A percentile compares a stretch with the other conserved stretches of the same genome.
phyloP scores from a whole-genome alignment of 148 eudicot genomes.

The Linanthus parryae region DNA sequence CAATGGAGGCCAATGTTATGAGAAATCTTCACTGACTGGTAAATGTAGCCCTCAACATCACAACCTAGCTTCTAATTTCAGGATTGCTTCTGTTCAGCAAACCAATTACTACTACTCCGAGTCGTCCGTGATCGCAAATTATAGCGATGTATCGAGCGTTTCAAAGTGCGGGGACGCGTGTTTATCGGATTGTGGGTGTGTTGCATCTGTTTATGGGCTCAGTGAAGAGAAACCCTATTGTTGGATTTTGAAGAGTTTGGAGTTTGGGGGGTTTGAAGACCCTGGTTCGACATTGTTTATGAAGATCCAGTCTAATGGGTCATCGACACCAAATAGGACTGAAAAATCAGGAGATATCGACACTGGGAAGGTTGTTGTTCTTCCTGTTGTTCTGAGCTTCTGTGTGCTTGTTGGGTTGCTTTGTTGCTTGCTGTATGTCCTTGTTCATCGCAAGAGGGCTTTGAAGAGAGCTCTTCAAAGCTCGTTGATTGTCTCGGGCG shows the following conservation, averaged over 20 bases:
- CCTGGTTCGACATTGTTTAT: slow-evolving; percentile 78
- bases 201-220: slow-evolving; percentile 82
- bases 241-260: slow-evolving; percentile 71
- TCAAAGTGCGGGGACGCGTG: slow-evolving; percentile 86
- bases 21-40: slow-evolving; percentile 51
- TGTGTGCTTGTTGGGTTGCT: slow-evolving; percentile 52
- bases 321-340: slow-evolving; percentile 16
- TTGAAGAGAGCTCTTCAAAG: slow-evolving; percentile 56
- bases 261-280: slow-evolving; percentile 86
- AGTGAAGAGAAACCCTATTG: slow-evolving; percentile 77
- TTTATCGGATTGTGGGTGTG: slow-evolving; percentile 69
- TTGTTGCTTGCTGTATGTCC: slow-evolving; percentile 51
- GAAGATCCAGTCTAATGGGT: slow-evolving; percentile 43
- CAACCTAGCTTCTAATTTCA: slow-evolving; percentile 40
- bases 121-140: slow-evolving; percentile 67
- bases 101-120: slow-evolving; percentile 61
- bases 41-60: slow-evolving; percentile 45
- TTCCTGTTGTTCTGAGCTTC: slow-evolving; percentile 75
- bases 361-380: slow-evolving; percentile 51
- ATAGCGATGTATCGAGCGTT: slow-evolving; percentile 45
- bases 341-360: slow-evolving; percentile 2
- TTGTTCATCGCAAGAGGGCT: slow-evolving; percentile 43
- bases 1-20: slow-evolving; percentile 29
- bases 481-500: slow-evolving; percentile 64
- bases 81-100: slow-evolving; percentile 47